Base-by-base conservation (phyloP, 345 rosid species). In the Gossypium mustelinum region DNA sequence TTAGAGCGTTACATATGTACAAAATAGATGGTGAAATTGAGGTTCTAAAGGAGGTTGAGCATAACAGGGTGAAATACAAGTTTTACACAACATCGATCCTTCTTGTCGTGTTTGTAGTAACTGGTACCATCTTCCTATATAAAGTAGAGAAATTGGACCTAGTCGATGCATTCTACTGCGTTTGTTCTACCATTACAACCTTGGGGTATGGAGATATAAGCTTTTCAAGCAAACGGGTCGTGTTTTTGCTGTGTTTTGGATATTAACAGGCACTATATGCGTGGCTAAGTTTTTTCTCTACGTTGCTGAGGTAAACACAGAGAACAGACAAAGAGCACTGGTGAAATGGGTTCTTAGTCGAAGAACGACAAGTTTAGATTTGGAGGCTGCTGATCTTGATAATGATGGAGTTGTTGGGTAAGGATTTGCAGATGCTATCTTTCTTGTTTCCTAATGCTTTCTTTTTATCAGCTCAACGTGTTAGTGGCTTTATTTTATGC, bases 341-440 rank as follows among this genome's bases (percentile, higher is more conserved):
- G 97, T 78, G 59, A 69, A 87, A 22, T 87, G 98, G 97, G 93
- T 90, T 74, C 90, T 92, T 29, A 81, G 79, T 14, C 75, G 90
- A 72, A 88, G 78, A 71, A 80, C 80, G 76, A 89, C 97, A 55
- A 74, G 70, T 10, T 48, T 62, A 6, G 98, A 92, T 81, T 85
- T 94, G 55, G 97, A 92, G 82, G 94, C 90, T 24, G 97, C 98
- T 72, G 97, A 94, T 84, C 82, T 89, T 0, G 94, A 90, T 68
- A 79, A 81, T 17, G 90, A 92, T 77, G 86, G 95, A n/a, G 87
- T 77, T 9, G 97, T 92, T 2, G 87, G 81, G 98, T 94, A 85
- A 85, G 89, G 9, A 6, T 55, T n/a, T n/a, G 24, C 4, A 55
- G 59, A n/a, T 55, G 17, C 18, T 14, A 13, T 5, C 57, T 52